phyloP scores from a whole-genome alignment of 805 yeast genomes.

The Starmerella sp. region DNA sequence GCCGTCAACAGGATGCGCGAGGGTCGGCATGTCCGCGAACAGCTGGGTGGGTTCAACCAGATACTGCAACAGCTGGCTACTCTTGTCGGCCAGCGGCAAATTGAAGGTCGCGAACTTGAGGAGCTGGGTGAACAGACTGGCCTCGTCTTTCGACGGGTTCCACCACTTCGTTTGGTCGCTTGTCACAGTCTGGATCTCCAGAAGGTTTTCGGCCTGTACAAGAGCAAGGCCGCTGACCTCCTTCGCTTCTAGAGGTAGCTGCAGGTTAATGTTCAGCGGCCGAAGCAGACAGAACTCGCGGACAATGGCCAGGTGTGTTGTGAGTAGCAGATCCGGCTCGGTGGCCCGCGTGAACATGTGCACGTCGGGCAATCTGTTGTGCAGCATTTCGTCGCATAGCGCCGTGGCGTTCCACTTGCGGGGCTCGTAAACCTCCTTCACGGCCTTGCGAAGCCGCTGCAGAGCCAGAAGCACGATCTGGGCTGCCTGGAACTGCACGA shows the following conservation, averaged over 20 bases:
- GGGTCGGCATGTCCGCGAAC: conserved; percentile 34
- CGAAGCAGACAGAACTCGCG: conserved; percentile 9
- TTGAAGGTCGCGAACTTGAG: conserved; percentile 39
- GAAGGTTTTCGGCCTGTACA: conserved; percentile 32
- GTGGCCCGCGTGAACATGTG: conserved; percentile 14
- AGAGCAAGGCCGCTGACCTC: conserved; percentile 21
- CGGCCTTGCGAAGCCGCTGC: conserved; percentile 40
- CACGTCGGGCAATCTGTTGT: conserved; percentile 29
- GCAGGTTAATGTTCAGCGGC: conserved; percentile 6
- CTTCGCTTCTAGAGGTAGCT: conserved; percentile 10
- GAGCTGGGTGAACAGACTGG: conserved; percentile 58
- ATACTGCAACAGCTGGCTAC: conserved; percentile 38
- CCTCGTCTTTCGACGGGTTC: conserved; percentile 39
- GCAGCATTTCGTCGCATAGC: conserved; percentile 23
- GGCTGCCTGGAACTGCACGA: conserved; percentile 53
- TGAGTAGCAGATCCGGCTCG: conserved; percentile 15
- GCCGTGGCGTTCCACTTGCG: conserved; percentile 36
- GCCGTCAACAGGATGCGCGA: conserved; percentile 46
- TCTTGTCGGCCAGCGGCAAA: conserved; percentile 33
- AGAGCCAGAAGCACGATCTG: conserved; percentile 48
- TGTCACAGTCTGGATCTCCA: conserved; percentile 49
- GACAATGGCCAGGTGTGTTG: conserved; percentile 10
- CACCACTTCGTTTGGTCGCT: conserved; percentile 65
- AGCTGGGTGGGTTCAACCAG: conserved; percentile 43
- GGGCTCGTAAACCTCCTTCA: conserved; percentile 28